Conservation (phyloP, 805 yeast genomes). For the Candida ovalis region DNA sequence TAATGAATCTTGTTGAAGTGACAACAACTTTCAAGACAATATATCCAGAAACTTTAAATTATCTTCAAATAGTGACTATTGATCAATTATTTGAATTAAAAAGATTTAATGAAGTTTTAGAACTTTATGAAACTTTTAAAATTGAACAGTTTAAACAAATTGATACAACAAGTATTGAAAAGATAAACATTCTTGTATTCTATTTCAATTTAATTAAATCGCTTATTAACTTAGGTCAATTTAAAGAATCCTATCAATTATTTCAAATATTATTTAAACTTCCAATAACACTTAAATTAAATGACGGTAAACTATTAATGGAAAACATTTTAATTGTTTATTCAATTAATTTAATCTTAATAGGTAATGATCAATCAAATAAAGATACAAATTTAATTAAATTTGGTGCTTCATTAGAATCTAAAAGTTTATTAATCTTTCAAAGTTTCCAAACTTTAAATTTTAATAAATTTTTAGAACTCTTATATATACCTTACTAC, state of each 20-base stretch:
- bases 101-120: conserved; percentile 1
- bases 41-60: conserved; percentile 4
- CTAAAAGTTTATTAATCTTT: conserved; percentile 8
- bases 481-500: conserved; percentile 6
- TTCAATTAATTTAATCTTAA: conserved; percentile 14
- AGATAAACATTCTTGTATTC: conserved; percentile 12
- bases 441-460: conserved; percentile 15
- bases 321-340: conserved; percentile 14
- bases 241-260: conserved; percentile 16
- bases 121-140: conserved; percentile 2
- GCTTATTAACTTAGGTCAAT: conserved; percentile 13
- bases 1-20: conserved; percentile 4
- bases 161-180: conserved; percentile 10
- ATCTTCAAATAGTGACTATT: conserved; percentile 7
- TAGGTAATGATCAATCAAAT: conserved; percentile 2
- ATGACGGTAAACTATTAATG: not conserved
- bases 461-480: conserved; percentile 7
- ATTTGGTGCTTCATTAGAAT: conserved; percentile 8
- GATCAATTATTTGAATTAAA: conserved; percentile 1
- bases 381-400: conserved; percentile 13
- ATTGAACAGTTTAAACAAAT: conserved; percentile 10
- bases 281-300: conserved; percentile 4
- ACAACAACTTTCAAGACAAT: not conserved
- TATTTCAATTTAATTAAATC: conserved; percentile 18
- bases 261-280: conserved; percentile 19